Percentiles rank a stretch among this genome's conserved stretches.
Conservation (phyloP, 768 basidiomycete genomes). For the Pholiota molesta region DNA sequence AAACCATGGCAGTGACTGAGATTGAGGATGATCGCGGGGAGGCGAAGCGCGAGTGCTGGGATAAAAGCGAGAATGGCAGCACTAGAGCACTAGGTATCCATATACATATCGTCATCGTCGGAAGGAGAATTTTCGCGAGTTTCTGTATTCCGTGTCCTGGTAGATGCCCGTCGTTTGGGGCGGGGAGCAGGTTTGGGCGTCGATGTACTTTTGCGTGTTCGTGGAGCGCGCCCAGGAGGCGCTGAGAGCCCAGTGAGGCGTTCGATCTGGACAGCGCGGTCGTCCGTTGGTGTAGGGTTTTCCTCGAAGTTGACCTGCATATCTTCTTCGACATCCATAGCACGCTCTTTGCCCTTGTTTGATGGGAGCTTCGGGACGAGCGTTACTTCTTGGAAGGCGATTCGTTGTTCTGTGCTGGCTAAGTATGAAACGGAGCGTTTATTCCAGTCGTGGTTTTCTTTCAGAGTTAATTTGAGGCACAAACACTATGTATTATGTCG, state of each 20-base stretch:
- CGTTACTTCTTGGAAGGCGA: slow-evolving; percentile 74
- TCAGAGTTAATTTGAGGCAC: not conserved
- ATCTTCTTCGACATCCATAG: slow-evolving; percentile 4
- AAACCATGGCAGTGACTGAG: no score
- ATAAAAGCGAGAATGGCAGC: not conserved
- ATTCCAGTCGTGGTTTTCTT: slow-evolving; percentile 47
- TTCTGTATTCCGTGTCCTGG: slow-evolving; percentile 1
- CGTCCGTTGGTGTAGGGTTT: slow-evolving; percentile 7
- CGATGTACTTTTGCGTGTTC: slow-evolving; percentile 14
- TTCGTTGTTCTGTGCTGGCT: slow-evolving; percentile 66
- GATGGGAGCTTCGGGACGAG: slow-evolving; percentile 43
- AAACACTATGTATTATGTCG: not conserved
- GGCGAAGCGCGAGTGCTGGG: no score
- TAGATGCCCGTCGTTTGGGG: not conserved
- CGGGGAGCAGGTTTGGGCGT: slow-evolving; percentile 1
- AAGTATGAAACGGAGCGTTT: slow-evolving; percentile 58
- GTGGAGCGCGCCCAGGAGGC: slow-evolving; percentile 20
- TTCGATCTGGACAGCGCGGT: slow-evolving; percentile 21
- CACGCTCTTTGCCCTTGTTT: slow-evolving; percentile 19
- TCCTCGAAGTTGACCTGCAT: slow-evolving; percentile 7
- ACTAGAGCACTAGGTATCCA: not conserved
- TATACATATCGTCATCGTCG: slow-evolving; percentile 10
- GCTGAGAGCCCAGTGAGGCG: slow-evolving; percentile 28
- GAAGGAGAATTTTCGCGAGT: slow-evolving; percentile 6
- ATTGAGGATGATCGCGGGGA: no score